These are phyloP conservation scores for Suaeda aralocaspica DNA, from an alignment of 148 eudicot genomes.

Conservation along the genomic window DNA sequence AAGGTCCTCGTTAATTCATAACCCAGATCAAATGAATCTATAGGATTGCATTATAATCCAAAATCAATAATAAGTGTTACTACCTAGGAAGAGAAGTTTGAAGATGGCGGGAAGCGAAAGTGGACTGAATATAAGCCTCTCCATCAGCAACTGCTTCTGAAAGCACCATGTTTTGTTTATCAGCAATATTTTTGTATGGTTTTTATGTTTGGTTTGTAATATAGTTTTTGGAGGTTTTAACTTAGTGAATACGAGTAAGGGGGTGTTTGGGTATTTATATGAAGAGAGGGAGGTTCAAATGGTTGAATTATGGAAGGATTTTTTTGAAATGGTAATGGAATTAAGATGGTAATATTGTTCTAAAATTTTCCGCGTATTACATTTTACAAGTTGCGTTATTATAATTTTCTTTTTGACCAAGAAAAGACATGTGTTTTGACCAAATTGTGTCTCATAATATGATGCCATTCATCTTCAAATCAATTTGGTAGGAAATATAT, in stretches of 20 bases:
- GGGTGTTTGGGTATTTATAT: background rate
- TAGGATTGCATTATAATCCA: background rate
- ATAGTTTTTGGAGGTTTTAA: background rate
- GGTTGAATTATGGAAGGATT: too few species aligned
- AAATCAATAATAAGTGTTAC: background rate
- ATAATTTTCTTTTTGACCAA: background rate
- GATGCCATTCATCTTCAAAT: too few species aligned
- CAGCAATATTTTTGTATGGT: too few species aligned
- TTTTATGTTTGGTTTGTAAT: too few species aligned
- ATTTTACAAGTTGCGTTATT: too few species aligned
- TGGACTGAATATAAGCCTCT: slow-evolving; percentile 7
- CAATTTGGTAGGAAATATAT: too few species aligned
- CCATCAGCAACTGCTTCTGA: slow-evolving; percentile 1
- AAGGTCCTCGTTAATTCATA: background rate
- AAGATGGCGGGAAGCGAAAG: slow-evolving; percentile 10
- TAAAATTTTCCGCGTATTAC: background rate
- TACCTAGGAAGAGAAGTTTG: slow-evolving; percentile 16
- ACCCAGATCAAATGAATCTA: background rate
- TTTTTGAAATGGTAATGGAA: background rate
- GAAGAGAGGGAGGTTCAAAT: background rate
- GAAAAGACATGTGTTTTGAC: background rate
- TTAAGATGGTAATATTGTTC: background rate
- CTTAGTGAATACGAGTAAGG: background rate
- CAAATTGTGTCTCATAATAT: too few species aligned
- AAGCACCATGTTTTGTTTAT: slow-evolving; percentile 10